Base-by-base conservation (phyloP, 179 eudicot species). In the Patellifolia procumbens region DNA sequence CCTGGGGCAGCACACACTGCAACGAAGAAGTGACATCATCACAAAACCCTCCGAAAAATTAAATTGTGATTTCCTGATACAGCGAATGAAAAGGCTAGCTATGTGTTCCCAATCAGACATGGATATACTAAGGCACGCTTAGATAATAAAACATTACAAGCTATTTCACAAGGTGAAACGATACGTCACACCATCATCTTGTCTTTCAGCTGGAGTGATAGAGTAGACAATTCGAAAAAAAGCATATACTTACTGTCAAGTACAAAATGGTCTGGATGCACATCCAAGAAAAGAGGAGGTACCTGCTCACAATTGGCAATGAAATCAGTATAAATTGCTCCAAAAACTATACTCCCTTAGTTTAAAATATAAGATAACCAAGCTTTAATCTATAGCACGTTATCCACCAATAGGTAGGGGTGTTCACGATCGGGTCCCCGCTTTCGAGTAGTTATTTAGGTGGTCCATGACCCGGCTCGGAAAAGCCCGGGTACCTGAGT, bases 1-100 rank as follows among this genome's bases (percentile, higher is more conserved):
- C 99, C 99, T 6, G 99, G 99, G 60, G 99, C 99, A n/a, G 99
- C 99, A 91, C 99, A 95, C 99, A 95, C 99, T 95, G 82, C 83
- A 87, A 31, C 63, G 62, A 58, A 37, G 66, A 42, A 85, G 56
- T 68, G 76, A 48, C 39, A 78, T 72, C 71, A 76, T 77, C 66
- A 24, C 12, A 81, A 66, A 63, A 31, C 46, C 24, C 13, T 4
- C 51, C 64, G 48, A 53, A 55, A 74, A 15, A 58, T 11, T 24
- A 61, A 17, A 42, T n/a, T 35, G 49, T 16, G 48, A 10, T 58
- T 31, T n/a, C 35, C 28, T 15, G 34, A 45, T 7, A 29, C 43
- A 49, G 9, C 2, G 24, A 28, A n/a, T 31, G 29, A 49, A 13
- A 26, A 58, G 32, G 34, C 32, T 26, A 58, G 10, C 63, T 11